Conservation (phyloP, 306 rosid genomes). For the Cyamopsis tetragonoloba region DNA sequence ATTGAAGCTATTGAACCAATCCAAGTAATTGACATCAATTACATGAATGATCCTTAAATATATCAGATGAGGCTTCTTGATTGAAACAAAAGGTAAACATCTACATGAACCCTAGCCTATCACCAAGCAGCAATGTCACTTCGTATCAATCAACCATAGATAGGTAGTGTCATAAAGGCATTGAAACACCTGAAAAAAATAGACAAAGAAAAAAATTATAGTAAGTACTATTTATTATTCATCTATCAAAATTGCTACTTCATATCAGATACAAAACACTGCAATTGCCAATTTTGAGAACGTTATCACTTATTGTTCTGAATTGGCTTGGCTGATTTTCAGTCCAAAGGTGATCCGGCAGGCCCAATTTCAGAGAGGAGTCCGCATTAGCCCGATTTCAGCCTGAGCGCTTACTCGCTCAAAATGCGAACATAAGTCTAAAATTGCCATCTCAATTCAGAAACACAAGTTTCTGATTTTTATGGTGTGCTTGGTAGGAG, state of each 20-base stretch:
- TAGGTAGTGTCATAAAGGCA: constrained; percentile 56
- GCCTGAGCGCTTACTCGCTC: too few relatives aligned
- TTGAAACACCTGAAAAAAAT: constrained; percentile 58
- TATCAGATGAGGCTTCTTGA: neutral
- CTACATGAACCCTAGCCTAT: constrained; percentile 3
- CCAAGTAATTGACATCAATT: neutral
- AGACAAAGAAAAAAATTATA: neutral
- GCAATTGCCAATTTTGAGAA: neutral
- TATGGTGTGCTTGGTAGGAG: neutral
- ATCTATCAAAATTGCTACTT: neutral
- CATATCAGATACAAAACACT: neutral
- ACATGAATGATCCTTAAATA: constrained; percentile 12
- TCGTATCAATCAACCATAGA: neutral
- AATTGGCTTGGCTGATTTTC: neutral
- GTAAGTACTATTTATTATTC: neutral
- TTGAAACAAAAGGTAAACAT: constrained; percentile 12
- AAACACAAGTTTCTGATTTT: neutral
- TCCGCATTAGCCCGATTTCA: too few relatives aligned
- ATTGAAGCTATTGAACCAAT: neutral
- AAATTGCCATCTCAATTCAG: too few relatives aligned
- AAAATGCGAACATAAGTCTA: too few relatives aligned
- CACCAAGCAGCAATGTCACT: neutral
- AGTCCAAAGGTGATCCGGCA: neutral
- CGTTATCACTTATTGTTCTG: neutral
- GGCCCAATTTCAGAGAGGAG: neutral